Base-by-base conservation (phyloP, 345 rosid species). In the Eucalyptus viminalis region DNA sequence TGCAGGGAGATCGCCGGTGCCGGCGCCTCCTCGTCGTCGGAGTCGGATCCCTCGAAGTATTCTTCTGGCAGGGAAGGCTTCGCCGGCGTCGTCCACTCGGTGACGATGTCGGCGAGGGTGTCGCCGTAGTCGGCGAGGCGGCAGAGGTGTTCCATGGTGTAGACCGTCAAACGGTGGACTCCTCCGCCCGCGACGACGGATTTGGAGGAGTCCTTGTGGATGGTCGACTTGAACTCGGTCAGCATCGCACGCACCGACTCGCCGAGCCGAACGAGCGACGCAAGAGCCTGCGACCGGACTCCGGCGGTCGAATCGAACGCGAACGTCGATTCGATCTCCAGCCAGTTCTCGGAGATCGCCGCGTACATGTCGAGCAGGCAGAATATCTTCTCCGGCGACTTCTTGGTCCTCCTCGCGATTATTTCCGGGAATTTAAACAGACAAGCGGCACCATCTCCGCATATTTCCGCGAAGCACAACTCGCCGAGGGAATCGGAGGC, bases 381-480 rank as follows among this genome's bases (percentile, higher is more conserved):
- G 88, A 96, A 96, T 54, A 95, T 94, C 88, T 93, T 95, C 65
- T 93, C 93, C 40, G 93, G 90, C 9, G 91, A 51, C 25, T 93
- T 90, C 90, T 93, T 95, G 93, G 93, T 97, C 86, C 81, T 89
- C 88, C 91, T 95, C 11, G 93, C 93, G 34, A 94, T 88, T 2
- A 89, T 90, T 87, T 92, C 95, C 0, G 99, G 97, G 91, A 96
- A 95, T 29, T 90, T 91, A 47, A 97, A 92, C 24, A 96, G 92
- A 87, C 93, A 85, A 22, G 49, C 67, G 47, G 97, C 97, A 24
- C 95, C 96, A 65, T 95, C 99, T 89, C 93, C 92, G 31, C 94
- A 91, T 37, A 97, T 95, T 12, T 96, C 96, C 47, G 92, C 47
- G 90, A 97, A 97, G 90, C 97, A 93, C 5, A 96, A 93, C 90